phyloP scores from a whole-genome alignment of 768 basidiomycete genomes.

The Psilocybe tampanensis region DNA sequence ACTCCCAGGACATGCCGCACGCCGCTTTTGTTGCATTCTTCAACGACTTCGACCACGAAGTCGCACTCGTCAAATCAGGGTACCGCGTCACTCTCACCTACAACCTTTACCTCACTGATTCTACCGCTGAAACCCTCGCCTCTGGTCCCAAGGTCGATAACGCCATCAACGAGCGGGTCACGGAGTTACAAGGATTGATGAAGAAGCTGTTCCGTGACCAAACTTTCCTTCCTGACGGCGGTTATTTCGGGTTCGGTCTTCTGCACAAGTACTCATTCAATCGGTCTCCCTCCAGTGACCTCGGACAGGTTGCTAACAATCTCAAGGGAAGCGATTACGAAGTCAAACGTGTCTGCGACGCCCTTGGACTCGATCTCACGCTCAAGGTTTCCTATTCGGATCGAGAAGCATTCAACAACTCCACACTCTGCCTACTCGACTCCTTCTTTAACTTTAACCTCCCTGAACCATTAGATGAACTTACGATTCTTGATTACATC shows the following conservation, averaged over 20 bases:
- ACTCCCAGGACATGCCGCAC: constrained; percentile 22
- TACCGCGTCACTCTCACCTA: constrained; percentile 44
- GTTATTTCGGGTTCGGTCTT: too few relatives aligned
- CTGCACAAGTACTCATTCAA: too few relatives aligned
- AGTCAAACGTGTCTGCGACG: constrained; percentile 21
- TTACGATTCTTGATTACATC: too few relatives aligned
- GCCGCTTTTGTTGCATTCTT: constrained; percentile 37
- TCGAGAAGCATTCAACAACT: too few relatives aligned
- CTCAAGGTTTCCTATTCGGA: too few relatives aligned
- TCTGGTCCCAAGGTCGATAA: not conserved
- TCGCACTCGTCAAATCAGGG: constrained; percentile 33
- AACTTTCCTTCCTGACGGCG: too few relatives aligned
- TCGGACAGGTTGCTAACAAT: not conserved
- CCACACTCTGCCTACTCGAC: too few relatives aligned
- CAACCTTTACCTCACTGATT: constrained; percentile 35
- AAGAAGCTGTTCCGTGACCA: too few relatives aligned
- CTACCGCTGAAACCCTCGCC: not conserved
- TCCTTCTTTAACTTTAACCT: too few relatives aligned
- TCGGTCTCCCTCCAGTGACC: not conserved
- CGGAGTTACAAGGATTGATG: too few relatives aligned
- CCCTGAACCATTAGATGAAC: too few relatives aligned
- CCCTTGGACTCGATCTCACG: constrained; percentile 16
- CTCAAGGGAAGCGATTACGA: constrained; percentile 33
- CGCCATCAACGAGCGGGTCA: too few relatives aligned
- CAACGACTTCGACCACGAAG: constrained; percentile 44